These are phyloP conservation scores for Heliamphora exappendiculata DNA, from an alignment of 148 eudicot species.

Conservation along the genomic window DNA sequence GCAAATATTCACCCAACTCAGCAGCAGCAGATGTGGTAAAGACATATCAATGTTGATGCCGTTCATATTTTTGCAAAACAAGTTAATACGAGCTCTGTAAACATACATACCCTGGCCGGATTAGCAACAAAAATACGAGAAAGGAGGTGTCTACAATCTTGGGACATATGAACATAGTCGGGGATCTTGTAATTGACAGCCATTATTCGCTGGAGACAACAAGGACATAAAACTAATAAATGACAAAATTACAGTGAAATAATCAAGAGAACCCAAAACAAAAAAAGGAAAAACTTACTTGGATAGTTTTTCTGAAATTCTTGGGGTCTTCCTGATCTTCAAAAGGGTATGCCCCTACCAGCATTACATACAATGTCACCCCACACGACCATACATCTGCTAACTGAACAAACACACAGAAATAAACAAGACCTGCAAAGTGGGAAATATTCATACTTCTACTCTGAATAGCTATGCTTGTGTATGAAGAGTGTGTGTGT, in stretches of 20 bases:
- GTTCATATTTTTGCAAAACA: background rate
- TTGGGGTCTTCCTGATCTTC: conserved; percentile 83
- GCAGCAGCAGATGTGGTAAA: background rate
- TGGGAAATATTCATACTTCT: too few relatives aligned
- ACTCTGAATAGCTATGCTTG: too few relatives aligned
- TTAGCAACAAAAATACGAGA: conserved; percentile 79
- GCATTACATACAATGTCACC: conserved; percentile 77
- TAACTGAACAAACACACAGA: conserved; percentile 37
- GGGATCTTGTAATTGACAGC: conserved; percentile 86
- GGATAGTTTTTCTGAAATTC: conserved; percentile 86
- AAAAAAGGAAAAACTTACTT: conserved; percentile 28
- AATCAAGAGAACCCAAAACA: background rate
- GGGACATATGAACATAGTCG: conserved; percentile 85
- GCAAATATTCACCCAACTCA: background rate
- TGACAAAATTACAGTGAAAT: background rate
- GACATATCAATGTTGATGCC: background rate
- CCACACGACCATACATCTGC: conserved; percentile 93
- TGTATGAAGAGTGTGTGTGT: too few relatives aligned
- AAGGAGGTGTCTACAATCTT: conserved; percentile 76
- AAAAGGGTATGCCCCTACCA: conserved; percentile 82
- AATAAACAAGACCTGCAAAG: too few relatives aligned
- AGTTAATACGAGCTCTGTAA: background rate
- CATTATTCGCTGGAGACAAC: conserved; percentile 63
- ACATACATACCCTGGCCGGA: conserved; percentile 60
- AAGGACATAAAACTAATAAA: background rate